Base-by-base conservation (phyloP, 805 yeast species). In the Monosporozyma aquatica region DNA sequence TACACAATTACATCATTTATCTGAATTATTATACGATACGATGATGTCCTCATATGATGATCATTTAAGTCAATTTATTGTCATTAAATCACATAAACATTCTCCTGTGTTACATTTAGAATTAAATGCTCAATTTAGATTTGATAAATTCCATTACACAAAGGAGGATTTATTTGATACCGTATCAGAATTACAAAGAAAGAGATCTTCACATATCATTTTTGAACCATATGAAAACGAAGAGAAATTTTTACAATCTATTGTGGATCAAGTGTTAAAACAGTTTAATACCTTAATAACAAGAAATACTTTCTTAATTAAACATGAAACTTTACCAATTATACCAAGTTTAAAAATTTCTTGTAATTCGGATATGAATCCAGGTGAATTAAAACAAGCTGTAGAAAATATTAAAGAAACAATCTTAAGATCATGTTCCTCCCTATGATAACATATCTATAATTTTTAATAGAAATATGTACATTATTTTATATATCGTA, bases 101-200 rank as follows among this genome's bases (percentile, higher is more conserved):
- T 81, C 94, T 0, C 86, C 96, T 30, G 65, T 83, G 27, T 61
- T 85, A 36, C 87, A 86, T 52, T 62, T 90, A 38, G 71, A 77
- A 42, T 65, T 90, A 43, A 65, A 65, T 20, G 70, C 72, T 2
- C 65, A 65, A 5, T 44, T 52, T 17, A 54, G 66, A 15, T 58
- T 64, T 37, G 67, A 43, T 21, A 51, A 51, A 43, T 59, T 58
- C 49, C 41, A 50, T 27, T 55, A 58, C 44, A 49, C 60, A 20
- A 51, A 46, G 15, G 61, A 56, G 9, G 45, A 50, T 11, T 47
- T 62, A 18, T 61, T 51, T 40, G 55, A 54, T 28, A 47, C 50
- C 13, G 45, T 59, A 10, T 38, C 50, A 13, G 42, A 42, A 6
- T 49, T 53, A 32, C 65, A 66, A 43, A 60, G 62, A 41, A 61